These are phyloP conservation scores for Aspergillus oerlinghausenensis DNA, from an alignment of 2,329 filamentous ascomycete genomes.

Conservation along the genomic window DNA sequence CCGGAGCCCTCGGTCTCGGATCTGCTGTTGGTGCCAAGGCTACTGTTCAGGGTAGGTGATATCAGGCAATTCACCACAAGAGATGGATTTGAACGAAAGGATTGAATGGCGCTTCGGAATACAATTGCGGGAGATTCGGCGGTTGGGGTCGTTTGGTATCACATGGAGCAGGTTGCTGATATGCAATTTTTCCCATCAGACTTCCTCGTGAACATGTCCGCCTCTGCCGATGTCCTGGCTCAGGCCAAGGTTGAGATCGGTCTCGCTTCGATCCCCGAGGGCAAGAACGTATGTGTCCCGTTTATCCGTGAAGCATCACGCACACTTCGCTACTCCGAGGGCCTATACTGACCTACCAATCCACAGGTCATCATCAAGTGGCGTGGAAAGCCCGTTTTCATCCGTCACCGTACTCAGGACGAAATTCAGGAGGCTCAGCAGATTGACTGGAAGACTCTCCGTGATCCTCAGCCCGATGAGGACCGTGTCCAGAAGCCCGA, in stretches of 20 bases:
- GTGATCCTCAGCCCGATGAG: conserved; percentile 85
- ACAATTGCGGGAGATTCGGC: not conserved
- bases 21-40: conserved; percentile 93
- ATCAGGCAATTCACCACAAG: conserved; percentile 4
- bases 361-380: conserved; percentile 95
- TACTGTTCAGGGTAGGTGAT: conserved; percentile 84
- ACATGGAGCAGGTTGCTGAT: conserved; percentile 18
- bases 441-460: conserved; percentile 73
- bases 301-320: not conserved
- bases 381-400: conserved; percentile 99
- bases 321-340: not conserved
- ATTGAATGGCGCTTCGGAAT: not conserved
- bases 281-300: conserved; percentile 81
- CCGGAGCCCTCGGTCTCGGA: conserved; percentile 88
- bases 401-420: conserved; percentile 89
- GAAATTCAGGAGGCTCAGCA: conserved; percentile 96
- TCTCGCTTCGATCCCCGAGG: conserved; percentile 86
- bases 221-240: conserved; percentile 94
- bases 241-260: conserved; percentile 99
- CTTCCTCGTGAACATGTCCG: conserved; percentile 99
- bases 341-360: conserved; percentile 12
- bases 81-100: conserved; percentile 1
- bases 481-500: conserved; percentile 97
- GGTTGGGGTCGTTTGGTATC: not conserved
- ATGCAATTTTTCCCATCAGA: conserved; percentile 54